These are phyloP conservation scores for Botryotinia globosa DNA, from an alignment of 2,329 filamentous ascomycete species.

Conservation along the genomic window DNA sequence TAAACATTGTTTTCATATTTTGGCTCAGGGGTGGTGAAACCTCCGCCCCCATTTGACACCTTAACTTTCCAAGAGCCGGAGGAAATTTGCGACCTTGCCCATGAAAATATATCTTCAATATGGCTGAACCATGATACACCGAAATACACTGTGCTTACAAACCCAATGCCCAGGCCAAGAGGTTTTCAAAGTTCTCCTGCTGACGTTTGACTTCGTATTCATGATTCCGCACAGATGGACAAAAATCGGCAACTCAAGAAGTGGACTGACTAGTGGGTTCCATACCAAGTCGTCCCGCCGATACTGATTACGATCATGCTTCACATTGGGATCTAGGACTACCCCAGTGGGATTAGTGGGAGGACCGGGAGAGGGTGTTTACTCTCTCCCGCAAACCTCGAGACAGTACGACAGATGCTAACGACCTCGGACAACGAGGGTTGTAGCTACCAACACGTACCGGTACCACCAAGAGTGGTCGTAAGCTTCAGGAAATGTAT, in stretches of 20 bases:
- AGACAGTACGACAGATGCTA: conserved; percentile 15
- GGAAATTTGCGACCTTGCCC: neutral
- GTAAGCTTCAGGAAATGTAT: conserved; percentile 8
- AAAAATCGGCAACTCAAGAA: neutral
- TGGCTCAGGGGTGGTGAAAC: conserved; percentile 13
- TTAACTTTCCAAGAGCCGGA: conserved; percentile 4
- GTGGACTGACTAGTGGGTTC: neutral
- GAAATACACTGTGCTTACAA: neutral
- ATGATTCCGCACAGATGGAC: conserved; percentile 10
- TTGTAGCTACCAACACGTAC: neutral
- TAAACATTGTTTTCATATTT: neutral
- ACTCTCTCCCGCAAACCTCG: conserved; percentile 1
- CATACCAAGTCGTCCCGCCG: conserved; percentile 2
- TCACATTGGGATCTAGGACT: neutral
- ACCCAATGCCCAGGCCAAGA: neutral
- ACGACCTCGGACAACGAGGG: conserved; percentile 8
- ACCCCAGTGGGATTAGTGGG: neutral
- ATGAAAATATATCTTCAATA: neutral
- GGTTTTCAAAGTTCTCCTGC: neutral
- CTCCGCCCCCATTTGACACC: neutral
- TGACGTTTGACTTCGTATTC: conserved; percentile 4
- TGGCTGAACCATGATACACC: neutral
- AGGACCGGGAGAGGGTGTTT: conserved; percentile 12
- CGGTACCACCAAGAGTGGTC: conserved; percentile 5
- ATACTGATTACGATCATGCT: neutral